Evolutionary conservation across 2,329 filamentous ascomycete species (phyloP).

Genomic region (Hypocreales sp.): DNA sequence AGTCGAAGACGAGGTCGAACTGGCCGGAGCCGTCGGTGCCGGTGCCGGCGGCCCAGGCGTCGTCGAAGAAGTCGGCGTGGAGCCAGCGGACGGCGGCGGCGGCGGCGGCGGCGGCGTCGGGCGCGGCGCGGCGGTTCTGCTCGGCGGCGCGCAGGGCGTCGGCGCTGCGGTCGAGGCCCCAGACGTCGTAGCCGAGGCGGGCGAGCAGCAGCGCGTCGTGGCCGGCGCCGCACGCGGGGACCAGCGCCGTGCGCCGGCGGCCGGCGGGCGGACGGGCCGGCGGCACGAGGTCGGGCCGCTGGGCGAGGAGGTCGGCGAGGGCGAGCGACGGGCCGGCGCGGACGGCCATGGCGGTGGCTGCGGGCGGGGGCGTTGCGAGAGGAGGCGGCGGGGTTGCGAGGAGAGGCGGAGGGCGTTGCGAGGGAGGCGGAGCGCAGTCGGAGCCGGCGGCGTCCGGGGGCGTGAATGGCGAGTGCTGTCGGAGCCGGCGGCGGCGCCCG

Average conservation of each 20-base stretch:
- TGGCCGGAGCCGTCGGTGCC: conserved; percentile 23
- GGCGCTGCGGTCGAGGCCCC: conserved; percentile 54
- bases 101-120: conserved; percentile 18
- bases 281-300: conserved; percentile 28
- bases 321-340: conserved; percentile 35
- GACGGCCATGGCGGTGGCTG: conserved; percentile 39
- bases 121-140: conserved; percentile 26
- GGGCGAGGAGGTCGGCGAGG: conserved; percentile 33
- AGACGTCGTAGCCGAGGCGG: conserved; percentile 61
- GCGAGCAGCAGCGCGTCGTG: conserved; percentile 68
- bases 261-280: conserved; percentile 9
- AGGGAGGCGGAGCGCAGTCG: conserved; percentile 3
- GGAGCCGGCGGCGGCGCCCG: no score
- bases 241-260: conserved; percentile 35
- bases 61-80: conserved; percentile 50
- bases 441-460: conserved; percentile 5
- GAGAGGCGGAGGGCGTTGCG: conserved; percentile 12
- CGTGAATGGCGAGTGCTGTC: no score
- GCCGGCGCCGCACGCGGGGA: conserved; percentile 70
- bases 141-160: conserved; percentile 28
- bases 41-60: conserved; percentile 34
- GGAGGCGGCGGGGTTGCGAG: conserved; percentile 20
- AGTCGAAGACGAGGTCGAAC: conserved; percentile 54
- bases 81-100: conserved; percentile 41
- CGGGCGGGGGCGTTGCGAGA: conserved; percentile 25